These are phyloP conservation scores for Aspergillus coremiiformis DNA, from an alignment of 495 filamentous ascomycete species.

Conservation along the genomic window DNA sequence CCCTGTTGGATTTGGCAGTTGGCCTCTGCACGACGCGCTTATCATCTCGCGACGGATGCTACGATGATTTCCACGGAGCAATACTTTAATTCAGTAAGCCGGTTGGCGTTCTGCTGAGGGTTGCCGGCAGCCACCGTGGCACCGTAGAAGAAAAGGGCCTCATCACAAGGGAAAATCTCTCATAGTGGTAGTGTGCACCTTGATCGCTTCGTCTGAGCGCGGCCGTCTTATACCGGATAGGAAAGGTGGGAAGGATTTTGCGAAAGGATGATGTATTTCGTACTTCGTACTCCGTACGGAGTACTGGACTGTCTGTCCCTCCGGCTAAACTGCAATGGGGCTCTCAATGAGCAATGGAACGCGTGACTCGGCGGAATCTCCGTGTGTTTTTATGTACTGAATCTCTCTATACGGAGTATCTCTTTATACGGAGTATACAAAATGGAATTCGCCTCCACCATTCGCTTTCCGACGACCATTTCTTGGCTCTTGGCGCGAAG, in stretches of 20 bases:
- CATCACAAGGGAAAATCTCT: not conserved
- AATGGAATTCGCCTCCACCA: not conserved
- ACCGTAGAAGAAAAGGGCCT: not conserved
- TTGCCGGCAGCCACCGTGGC: not conserved
- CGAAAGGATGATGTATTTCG: not conserved
- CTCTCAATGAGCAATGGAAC: slow-evolving; percentile 1
- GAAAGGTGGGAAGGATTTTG: not conserved
- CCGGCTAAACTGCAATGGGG: slow-evolving; percentile 1
- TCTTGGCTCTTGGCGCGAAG: slow-evolving; percentile 1
- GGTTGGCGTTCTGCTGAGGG: not conserved
- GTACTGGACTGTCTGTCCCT: no score
- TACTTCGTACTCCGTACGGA: no score
- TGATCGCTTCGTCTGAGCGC: not conserved
- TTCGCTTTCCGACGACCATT: not conserved
- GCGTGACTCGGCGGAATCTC: no score
- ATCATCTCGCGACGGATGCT: not conserved
- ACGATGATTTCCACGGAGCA: not conserved
- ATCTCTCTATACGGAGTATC: no score
- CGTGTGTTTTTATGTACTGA: no score
- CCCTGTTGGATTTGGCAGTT: not conserved
- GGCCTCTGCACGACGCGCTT: not conserved
- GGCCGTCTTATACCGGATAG: not conserved
- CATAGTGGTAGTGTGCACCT: not conserved
- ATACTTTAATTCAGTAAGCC: not conserved
- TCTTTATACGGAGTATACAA: no score